These are phyloP conservation scores for Tetrahymena thermophila DNA, from an alignment of 73 alveolate genomes.

Conservation along the genomic window DNA sequence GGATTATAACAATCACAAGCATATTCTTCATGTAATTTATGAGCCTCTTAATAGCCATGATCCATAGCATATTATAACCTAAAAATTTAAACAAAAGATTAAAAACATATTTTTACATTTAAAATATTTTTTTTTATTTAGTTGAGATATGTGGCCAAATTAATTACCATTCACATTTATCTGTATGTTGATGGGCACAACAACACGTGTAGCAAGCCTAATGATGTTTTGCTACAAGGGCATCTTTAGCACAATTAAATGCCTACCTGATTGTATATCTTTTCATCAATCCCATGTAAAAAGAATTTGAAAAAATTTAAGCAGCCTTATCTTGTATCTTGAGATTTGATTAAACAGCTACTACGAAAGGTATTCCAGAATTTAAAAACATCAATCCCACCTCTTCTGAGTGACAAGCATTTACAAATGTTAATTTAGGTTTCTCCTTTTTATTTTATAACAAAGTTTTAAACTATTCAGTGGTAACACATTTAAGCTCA, in stretches of 20 bases:
- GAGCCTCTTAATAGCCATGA: not conserved
- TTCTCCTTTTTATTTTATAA: not conserved
- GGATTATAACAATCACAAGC: not conserved
- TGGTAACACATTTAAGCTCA: not conserved
- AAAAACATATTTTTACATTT: not conserved
- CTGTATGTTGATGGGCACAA: not conserved
- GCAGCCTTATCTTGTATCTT: not conserved
- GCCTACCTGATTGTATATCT: not conserved
- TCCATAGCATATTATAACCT: not conserved
- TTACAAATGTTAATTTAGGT: not conserved
- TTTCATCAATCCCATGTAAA: not conserved
- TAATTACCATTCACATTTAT: not conserved
- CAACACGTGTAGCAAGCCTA: not conserved
- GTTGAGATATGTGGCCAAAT: not conserved
- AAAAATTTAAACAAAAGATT: not conserved
- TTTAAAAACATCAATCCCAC: not conserved
- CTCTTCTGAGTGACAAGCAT: not conserved
- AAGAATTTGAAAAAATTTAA: not conserved
- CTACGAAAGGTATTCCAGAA: not conserved
- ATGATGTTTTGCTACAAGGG: not conserved
- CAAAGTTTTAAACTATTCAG: not conserved
- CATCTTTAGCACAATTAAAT: not conserved
- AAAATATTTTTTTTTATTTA: not conserved
- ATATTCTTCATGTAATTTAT: not conserved
- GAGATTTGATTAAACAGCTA: not conserved